Evolutionary conservation across 1,284 basidiomycete genomes (phyloP), one percentile per base, ranked within the genome.

Genomic region (Schizophyllum amplum): DNA sequence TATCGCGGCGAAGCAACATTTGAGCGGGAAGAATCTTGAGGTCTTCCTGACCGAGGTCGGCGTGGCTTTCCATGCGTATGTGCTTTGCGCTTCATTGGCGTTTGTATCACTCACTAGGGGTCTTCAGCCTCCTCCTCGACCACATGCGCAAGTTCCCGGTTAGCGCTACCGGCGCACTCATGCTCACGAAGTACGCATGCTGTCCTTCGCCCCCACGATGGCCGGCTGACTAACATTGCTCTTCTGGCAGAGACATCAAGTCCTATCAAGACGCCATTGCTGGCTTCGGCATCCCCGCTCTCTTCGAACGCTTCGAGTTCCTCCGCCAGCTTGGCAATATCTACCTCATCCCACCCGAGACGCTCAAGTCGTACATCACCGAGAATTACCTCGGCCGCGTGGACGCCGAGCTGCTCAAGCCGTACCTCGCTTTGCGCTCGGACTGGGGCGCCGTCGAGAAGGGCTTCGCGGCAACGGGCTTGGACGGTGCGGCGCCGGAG

Each of bases 221-320:
- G 48, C 22, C 22, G 9, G 48, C 11, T 50, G 4, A 50, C n/a
- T 50, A 50, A 2, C 57, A 27, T 60, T 55, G 26, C 33, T 26
- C 53, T 9, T 17, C 33, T 47, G 53, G 27, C 67, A 96, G 92
- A 73, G 97, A 99, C 69, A 82, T 99, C 61, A 97, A 96, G 63
- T 87, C 91, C 49, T 99, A 99, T 68, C 97, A 99, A 77, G 97
- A 99, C 65, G 84, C 84, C 1, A 85, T 98, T 61, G 76, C 80
- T 59, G 84, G 82, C 13, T 98, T 96, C 72, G 79, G 80, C 26
- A 87, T 97, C 48, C 81, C 91, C 1, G 80, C 90, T 1, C 78
- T 99, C 3, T 85, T 88, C 60, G 96, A 98, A 70, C 92, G 97
- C 20, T 99, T 97, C 75, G 97, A 99, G 68, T 98, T 99, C 79